phyloP scores from a whole-genome alignment of 1,284 basidiomycete species.

The Fomes fomentarius region DNA sequence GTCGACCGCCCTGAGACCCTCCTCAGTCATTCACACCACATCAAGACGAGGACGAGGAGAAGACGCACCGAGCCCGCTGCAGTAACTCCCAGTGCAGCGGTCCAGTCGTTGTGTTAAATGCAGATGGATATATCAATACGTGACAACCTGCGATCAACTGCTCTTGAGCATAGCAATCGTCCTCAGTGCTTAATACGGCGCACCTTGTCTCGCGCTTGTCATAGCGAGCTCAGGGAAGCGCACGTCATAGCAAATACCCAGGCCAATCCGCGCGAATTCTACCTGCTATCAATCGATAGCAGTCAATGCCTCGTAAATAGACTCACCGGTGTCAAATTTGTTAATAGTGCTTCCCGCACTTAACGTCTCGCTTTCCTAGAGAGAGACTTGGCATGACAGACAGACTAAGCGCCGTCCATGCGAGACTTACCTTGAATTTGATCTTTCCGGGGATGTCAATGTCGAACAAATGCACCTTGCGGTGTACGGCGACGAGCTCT shows the following conservation, averaged over 20 bases:
- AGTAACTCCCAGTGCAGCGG: slow-evolving; percentile 97
- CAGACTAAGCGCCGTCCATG: background rate
- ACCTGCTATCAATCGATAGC: too few relatives aligned
- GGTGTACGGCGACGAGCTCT: slow-evolving; percentile 84
- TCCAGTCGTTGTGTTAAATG: slow-evolving; percentile 92
- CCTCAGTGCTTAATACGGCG: slow-evolving; percentile 11
- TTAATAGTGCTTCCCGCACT: slow-evolving; percentile 80
- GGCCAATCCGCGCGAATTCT: slow-evolving; percentile 89
- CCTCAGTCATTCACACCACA: background rate
- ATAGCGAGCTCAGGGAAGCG: slow-evolving; percentile 96
- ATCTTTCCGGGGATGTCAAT: slow-evolving; percentile 98
- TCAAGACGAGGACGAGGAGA: slow-evolving; percentile 18
- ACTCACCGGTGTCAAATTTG: slow-evolving; percentile 85
- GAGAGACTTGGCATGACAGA: background rate
- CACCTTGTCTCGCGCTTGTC: slow-evolving; percentile 88
- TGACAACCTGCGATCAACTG: slow-evolving; percentile 69
- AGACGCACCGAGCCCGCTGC: slow-evolving; percentile 75
- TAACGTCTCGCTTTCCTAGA: slow-evolving; percentile 91
- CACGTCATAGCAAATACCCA: slow-evolving; percentile 92
- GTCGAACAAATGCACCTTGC: slow-evolving; percentile 97
- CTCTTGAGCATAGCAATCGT: background rate
- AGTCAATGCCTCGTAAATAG: background rate
- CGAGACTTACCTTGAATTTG: slow-evolving; percentile 77
- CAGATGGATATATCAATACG: slow-evolving; percentile 88
- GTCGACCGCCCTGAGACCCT: slow-evolving; percentile 77